Evolutionary conservation across 371 early-diverging fungal species (phyloP).

Genomic region (Haplosporangium sp.): DNA sequence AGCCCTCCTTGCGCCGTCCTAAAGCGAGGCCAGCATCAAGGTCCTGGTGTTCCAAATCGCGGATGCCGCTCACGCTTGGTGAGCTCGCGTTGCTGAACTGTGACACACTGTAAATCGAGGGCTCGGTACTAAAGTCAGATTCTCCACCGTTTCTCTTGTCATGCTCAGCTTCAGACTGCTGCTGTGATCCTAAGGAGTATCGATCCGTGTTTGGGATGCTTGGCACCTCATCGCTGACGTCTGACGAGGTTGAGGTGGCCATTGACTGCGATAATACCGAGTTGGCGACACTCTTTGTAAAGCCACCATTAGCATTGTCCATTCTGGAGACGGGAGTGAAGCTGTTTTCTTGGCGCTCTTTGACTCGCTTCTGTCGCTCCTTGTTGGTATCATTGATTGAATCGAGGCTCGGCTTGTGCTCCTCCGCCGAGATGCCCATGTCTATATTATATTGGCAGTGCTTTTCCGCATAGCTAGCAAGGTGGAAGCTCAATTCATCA

Average conservation of each 20-base stretch:
- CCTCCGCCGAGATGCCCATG: conserved; percentile 27
- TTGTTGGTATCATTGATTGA: conserved; percentile 44
- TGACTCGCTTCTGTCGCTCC: conserved; percentile 57
- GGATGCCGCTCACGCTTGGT: conserved; percentile 68
- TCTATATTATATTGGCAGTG: conserved; percentile 56
- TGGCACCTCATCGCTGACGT: conserved; percentile 18
- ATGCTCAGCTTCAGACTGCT: background rate
- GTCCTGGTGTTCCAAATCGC: conserved; percentile 73
- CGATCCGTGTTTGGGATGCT: conserved; percentile 4
- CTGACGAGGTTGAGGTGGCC: conserved; percentile 4
- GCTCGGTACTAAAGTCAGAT: conserved; percentile 5
- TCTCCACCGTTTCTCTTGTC: conserved; percentile 8
- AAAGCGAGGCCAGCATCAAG: conserved; percentile 53
- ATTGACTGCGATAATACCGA: conserved; percentile 2
- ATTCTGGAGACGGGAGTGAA: too few species aligned
- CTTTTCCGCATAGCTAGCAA: conserved; percentile 69
- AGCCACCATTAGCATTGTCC: conserved; percentile 45
- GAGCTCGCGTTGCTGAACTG: conserved; percentile 6
- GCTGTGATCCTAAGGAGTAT: conserved; percentile 12
- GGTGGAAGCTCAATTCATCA: conserved; percentile 68
- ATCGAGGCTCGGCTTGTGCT: conserved; percentile 54
- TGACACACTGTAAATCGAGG: background rate
- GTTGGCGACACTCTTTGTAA: conserved; percentile 3
- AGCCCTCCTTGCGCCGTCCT: conserved; percentile 73
- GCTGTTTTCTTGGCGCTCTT: conserved; percentile 62